Evolutionary conservation across 164 flowering plant species (phyloP), one percentile per base, ranked within the genome.

Genomic region (Dillenia turbinata): DNA sequence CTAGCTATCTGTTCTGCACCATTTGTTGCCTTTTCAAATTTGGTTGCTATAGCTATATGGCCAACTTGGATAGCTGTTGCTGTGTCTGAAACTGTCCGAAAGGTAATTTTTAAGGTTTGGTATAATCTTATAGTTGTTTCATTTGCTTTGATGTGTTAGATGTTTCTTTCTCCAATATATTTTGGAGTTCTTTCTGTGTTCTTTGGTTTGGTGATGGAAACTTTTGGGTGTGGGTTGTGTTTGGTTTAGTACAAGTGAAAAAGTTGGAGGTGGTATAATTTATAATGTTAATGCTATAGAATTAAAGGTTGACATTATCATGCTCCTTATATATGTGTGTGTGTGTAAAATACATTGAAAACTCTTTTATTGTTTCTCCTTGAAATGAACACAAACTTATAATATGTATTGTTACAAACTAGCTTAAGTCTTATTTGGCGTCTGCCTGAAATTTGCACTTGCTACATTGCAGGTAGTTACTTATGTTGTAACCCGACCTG

Each of bases 401-500:
- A 4, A 33, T 4, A 4, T 5, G 40, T 33, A 33, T 33, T 33
- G 40, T 0, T 33, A 33, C 6, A 33, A 33, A 33, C 40, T 5
- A 5, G 40, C 40, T 33, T 6, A 33, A 33, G 40, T 33, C 40
- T 33, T 33, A 5, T 33, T 33, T 33, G 40, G 40, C 6, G 7
- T 5, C 7, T 33, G 40, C 40, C 40, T 33, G 7, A 33, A 33
- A 33, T 33, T 33, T 33, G 40, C 40, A 33, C 49, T 57, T 61
- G 8, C 69, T 54, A 59, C 69, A 52, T 60, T 69, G 68, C 80
- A 94, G 98, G 90, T 94, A 60, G 87, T 86, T 49, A 87, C 74
- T 9, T 94, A 94, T 71, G 97, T 94, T 57, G 84, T 94, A 40
- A 83, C 95, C 52, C 84, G 97, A 78, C 98, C 98, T 45, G 98